phyloP scores from a whole-genome alignment of 306 rosid species.

The Prunus mume region DNA sequence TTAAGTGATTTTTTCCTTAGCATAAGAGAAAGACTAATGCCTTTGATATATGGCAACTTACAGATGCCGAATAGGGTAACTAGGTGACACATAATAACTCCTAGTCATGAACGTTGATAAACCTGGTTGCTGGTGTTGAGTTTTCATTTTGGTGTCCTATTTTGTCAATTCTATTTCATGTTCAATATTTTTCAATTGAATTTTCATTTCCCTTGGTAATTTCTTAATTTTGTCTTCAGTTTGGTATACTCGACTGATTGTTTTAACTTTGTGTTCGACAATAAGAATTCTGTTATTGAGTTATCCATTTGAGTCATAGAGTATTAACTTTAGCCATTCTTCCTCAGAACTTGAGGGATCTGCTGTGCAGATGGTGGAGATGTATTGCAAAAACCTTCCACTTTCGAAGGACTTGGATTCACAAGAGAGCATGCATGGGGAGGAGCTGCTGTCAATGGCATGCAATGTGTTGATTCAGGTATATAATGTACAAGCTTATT shows the following conservation, averaged over 20 bases:
- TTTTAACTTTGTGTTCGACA: neutral
- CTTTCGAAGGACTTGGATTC: constrained; percentile 92
- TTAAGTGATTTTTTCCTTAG: neutral
- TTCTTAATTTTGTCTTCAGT: neutral
- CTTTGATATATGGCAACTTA: neutral
- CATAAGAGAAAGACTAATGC: neutral
- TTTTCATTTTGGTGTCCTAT: constrained; percentile 2
- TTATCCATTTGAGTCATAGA: constrained; percentile 17
- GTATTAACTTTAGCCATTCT: constrained; percentile 29
- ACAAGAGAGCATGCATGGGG: constrained; percentile 89
- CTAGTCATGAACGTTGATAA: neutral
- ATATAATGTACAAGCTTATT: constrained; percentile 18
- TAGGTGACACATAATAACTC: neutral
- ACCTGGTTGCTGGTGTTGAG: constrained; percentile 2
- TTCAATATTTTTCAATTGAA: neutral
- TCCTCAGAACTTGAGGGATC: constrained; percentile 72
- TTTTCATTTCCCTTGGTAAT: neutral
- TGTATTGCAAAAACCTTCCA: constrained; percentile 76
- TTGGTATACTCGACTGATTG: neutral
- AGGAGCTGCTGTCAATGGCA: constrained; percentile 75
- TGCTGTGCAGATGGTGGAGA: constrained; percentile 71
- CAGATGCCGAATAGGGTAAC: neutral
- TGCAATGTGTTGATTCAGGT: constrained; percentile 88
- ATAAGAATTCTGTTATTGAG: constrained; percentile 21
- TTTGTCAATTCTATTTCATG: neutral